These are phyloP conservation scores for Syncephalastrum monosporum DNA, from an alignment of 371 early-diverging fungal genomes.

Conservation along the genomic window DNA sequence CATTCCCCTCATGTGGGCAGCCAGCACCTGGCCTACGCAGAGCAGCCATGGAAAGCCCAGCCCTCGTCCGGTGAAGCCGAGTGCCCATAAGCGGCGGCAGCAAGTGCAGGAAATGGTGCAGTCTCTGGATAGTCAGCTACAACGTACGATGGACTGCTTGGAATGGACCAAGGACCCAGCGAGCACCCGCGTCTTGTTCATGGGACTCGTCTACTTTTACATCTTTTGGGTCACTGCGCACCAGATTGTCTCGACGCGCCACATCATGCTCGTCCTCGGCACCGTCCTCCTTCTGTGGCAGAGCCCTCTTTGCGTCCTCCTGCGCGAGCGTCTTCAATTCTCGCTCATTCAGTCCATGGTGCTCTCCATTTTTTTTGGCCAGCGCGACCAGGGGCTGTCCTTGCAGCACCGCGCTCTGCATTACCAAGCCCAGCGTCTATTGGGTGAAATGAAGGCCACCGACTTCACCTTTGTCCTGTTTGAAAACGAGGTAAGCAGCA, in stretches of 20 bases:
- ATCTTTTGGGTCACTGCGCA: conserved; percentile 12
- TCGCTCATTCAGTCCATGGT: conserved; percentile 15
- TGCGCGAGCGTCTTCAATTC: conserved; percentile 5
- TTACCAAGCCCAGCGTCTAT: conserved; percentile 12
- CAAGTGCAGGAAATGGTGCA: conserved; percentile 1
- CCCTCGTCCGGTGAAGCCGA: too few relatives aligned
- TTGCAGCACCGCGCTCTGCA: conserved; percentile 13
- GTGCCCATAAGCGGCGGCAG: too few relatives aligned
- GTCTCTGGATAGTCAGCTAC: background rate
- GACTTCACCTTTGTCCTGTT: conserved; percentile 18
- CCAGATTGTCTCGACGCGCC: conserved; percentile 13
- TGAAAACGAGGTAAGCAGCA: conserved; percentile 19
- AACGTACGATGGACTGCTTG: background rate
- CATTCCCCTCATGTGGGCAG: conserved; percentile 11
- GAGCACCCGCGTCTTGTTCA: conserved; percentile 3
- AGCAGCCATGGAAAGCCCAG: background rate
- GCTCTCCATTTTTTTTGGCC: conserved; percentile 12
- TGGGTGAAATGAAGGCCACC: background rate
- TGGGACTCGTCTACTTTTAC: conserved; percentile 9
- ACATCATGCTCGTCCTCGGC: conserved; percentile 9
- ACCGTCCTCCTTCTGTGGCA: conserved; percentile 6
- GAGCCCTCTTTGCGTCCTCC: background rate
- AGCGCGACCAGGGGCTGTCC: conserved; percentile 1
- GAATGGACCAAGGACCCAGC: conserved; percentile 12
- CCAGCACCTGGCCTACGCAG: conserved; percentile 6